A percentile compares a stretch with the other conserved stretches of the same genome.
Evolutionary conservation across 768 basidiomycete species (phyloP).

Genomic region (Candolleomyces eurysporus): DNA sequence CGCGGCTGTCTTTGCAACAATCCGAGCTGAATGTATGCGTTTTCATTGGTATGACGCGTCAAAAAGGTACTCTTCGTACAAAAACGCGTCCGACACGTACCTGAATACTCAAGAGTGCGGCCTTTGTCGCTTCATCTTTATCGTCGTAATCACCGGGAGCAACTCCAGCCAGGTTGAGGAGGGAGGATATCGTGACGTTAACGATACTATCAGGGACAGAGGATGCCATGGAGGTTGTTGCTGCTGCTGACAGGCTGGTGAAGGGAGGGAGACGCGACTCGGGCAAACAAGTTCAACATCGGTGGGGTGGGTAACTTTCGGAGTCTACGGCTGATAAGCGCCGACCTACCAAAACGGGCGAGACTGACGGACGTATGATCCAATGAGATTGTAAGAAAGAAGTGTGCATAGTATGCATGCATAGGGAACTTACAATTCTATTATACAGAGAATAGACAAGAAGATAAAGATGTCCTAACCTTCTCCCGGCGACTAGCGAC

Average conservation of each 20-base stretch:
- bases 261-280: neutral
- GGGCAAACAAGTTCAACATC: too few relatives aligned
- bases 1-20: constrained; percentile 23
- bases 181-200: neutral
- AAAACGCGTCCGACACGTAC: neutral
- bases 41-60: neutral
- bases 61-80: neutral
- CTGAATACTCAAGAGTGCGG: neutral
- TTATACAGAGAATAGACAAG: too few relatives aligned
- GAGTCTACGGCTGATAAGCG: too few relatives aligned
- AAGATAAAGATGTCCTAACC: too few relatives aligned
- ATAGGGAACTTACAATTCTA: too few relatives aligned
- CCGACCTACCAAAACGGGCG: too few relatives aligned
- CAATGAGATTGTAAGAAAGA: too few relatives aligned
- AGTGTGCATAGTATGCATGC: too few relatives aligned
- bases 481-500: too few relatives aligned
- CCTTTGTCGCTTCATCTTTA: neutral
- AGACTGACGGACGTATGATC: too few relatives aligned
- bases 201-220: neutral
- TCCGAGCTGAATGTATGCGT: constrained; percentile 21
- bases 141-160: neutral
- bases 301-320: too few relatives aligned
- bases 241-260: too few relatives aligned
- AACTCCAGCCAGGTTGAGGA: constrained; percentile 1
- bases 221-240: neutral